A percentile compares a stretch with the other conserved stretches of the same genome.
Conservation (phyloP, 164 flowering plant genomes). For the Chloranthus sessilifolius region DNA sequence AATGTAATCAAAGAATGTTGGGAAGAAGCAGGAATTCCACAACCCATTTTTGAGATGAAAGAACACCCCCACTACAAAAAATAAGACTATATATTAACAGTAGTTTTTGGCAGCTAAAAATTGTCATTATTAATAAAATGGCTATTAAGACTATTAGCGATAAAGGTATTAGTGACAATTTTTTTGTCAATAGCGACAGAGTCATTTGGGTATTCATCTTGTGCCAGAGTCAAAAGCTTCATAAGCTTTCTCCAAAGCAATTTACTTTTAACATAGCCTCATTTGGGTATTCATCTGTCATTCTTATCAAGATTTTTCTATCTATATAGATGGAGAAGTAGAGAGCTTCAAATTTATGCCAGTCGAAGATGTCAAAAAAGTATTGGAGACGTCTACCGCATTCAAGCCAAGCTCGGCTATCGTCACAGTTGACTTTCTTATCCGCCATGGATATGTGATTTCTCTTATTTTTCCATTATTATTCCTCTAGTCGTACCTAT, state of each 20-base stretch:
- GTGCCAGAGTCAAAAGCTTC: no score
- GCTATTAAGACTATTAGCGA: no score
- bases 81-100: no score
- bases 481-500: background rate
- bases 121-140: no score
- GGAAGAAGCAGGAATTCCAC: constrained; percentile 1
- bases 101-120: no score
- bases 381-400: background rate
- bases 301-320: no score
- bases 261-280: no score
- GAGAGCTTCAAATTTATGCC: constrained; percentile 1
- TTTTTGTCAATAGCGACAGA: no score
- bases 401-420: constrained; percentile 7
- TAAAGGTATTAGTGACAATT: no score
- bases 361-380: background rate
- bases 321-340: constrained; percentile 1
- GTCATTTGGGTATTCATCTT: background rate
- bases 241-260: no score
- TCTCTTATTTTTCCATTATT: background rate
- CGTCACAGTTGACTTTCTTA: constrained; percentile 2
- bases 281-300: no score
- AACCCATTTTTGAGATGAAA: background rate
- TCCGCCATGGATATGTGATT: background rate
- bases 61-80: no score
- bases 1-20: background rate